Percentiles rank a stretch among this genome's conserved stretches.
Evolutionary conservation across 2,329 filamentous ascomycete genomes (phyloP).

Genomic region (Clathrospora elynae): DNA sequence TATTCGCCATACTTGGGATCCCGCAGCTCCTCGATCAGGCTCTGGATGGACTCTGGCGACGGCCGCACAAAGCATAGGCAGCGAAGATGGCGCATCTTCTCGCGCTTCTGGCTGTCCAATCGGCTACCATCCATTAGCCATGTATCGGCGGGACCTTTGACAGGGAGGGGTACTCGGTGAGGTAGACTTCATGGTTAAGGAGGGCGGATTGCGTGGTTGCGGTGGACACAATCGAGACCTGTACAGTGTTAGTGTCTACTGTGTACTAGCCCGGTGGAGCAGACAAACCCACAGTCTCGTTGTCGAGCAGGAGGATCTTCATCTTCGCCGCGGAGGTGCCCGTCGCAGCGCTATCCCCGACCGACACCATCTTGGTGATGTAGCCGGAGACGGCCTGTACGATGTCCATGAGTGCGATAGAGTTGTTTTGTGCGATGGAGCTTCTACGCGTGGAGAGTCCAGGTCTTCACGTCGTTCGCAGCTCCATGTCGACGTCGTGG

Average conservation of each 20-base stretch:
- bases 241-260: constrained; percentile 22
- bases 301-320: constrained; percentile 95
- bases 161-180: constrained; percentile 69
- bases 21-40: constrained; percentile 90
- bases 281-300: constrained; percentile 74
- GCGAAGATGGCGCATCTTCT: constrained; percentile 97
- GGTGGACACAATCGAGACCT: constrained; percentile 89
- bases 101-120: constrained; percentile 83
- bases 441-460: no score
- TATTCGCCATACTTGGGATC: constrained; percentile 99
- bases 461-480: no score
- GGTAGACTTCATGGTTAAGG: constrained; percentile 95
- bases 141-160: constrained; percentile 5
- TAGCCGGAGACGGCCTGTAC: constrained; percentile 92
- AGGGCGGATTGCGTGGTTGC: constrained; percentile 94
- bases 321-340: constrained; percentile 82
- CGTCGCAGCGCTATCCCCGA: constrained; percentile 71
- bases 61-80: constrained; percentile 93
- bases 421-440: no score
- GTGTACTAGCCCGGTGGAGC: constrained; percentile 31
- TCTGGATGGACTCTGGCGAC: constrained; percentile 88
- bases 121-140: constrained; percentile 57
- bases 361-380: constrained; percentile 92
- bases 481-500: no score
- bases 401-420: constrained; percentile 74